Percentiles rank a stretch among this genome's conserved stretches.
phyloP scores from a whole-genome alignment of 495 filamentous ascomycete species.

The Aspergillus haitiensis region DNA sequence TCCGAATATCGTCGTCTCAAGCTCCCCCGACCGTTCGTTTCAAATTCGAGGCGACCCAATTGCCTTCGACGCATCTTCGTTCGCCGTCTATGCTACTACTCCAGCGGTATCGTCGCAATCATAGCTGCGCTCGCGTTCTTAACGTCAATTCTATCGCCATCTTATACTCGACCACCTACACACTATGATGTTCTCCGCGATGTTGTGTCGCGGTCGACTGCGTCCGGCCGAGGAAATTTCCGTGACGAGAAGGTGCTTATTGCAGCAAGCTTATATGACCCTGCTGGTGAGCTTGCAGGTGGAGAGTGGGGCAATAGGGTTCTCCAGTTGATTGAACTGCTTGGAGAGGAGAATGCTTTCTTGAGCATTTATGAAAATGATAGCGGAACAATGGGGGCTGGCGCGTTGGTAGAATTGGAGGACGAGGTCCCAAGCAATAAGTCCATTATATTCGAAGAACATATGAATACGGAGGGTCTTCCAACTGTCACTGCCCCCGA shows the following conservation, averaged over 20 bases:
- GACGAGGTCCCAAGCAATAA: conserved; percentile 49
- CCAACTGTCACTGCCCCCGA: conserved; percentile 59
- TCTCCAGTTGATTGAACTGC: conserved; percentile 59
- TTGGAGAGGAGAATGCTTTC: conserved; percentile 54
- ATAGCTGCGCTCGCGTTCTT: conserved; percentile 59
- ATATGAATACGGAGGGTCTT: conserved; percentile 53
- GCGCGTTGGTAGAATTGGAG: conserved; percentile 45
- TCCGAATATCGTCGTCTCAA: conserved; percentile 40
- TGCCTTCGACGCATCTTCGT: conserved; percentile 46
- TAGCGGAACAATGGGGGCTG: conserved; percentile 52
- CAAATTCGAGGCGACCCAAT: conserved; percentile 27
- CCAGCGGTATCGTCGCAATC: conserved; percentile 62
- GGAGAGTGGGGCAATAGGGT: conserved; percentile 68
- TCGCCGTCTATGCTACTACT: conserved; percentile 65
- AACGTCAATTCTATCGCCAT: conserved; percentile 56
- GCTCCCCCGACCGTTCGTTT: conserved; percentile 31
- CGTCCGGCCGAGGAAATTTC: conserved; percentile 60
- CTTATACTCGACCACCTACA: conserved; percentile 56
- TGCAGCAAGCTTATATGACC: conserved; percentile 71
- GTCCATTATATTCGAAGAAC: conserved; percentile 54
- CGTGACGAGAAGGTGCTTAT: conserved; percentile 71
- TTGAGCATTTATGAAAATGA: conserved; percentile 70
- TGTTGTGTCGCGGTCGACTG: conserved; percentile 34
- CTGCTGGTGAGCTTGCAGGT: conserved; percentile 53
- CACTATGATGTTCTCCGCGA: conserved; percentile 49